Base-by-base conservation (phyloP, 1,284 basidiomycete species). In the Mycena sp. region DNA sequence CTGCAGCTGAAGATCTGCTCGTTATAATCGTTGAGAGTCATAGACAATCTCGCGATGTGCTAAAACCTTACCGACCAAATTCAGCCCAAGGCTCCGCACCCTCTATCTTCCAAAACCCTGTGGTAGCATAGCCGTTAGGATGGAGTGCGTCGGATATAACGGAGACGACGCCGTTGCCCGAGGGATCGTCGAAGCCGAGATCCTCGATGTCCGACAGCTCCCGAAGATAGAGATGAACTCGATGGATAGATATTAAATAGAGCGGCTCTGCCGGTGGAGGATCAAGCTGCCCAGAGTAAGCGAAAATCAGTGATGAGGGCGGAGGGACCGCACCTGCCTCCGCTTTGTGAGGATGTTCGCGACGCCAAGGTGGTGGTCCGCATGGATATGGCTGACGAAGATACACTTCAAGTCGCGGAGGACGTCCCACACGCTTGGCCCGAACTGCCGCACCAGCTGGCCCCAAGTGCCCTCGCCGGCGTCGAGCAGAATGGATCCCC, bases 381-480 rank as follows among this genome's bases (percentile, higher is more conserved):
- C 96, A 72, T 98, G 96, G 71, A 92, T 85, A 74, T 98, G 96
- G 67, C 92, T 95, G 68, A 98, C 82, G 75, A 91, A 98, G 30
- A 99, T 85, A 71, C 94, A 87, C 68, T 86, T 89, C 23, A 97
- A 75, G 49, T 91, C 80, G 17, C 87, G 80, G 58, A 97, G 78
- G 12, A 90, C 80, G 14, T 85, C 72, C 81, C 84, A 84, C 1
- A 84, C 86, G 58, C 86, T 48, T n/a, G 17, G 79, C 1, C 95
- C 95, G 69, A 90, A 97, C 46, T 89, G 85, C 16, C 97, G 86
- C 5, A 83, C 82, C 9, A 98, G 82, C 73, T 98, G 95, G 1
- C 95, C 95, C 81, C 91, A 92, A 0, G 96, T 96, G 0, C 94
- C 94, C 76, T 99, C 96, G 0, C 96, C 96, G 2, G 85, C 86